Conservation (phyloP, 257 asterid genomes). For the Linderniella brevidens region DNA sequence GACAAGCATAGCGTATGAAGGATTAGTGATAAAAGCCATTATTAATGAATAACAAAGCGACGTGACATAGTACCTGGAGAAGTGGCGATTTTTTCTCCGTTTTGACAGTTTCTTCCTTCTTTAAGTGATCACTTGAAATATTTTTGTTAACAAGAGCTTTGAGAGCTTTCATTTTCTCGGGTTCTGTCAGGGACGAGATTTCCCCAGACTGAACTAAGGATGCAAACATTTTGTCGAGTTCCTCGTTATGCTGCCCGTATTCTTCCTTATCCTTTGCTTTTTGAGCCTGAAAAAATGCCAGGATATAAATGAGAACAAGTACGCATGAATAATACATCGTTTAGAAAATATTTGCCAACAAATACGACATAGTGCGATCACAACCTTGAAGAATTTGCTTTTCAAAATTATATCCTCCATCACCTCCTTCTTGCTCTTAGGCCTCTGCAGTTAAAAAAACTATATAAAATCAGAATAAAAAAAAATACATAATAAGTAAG, state of each 20-base stretch:
- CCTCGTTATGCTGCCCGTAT: constrained; percentile 45
- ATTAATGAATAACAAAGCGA: not conserved
- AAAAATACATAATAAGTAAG: not conserved
- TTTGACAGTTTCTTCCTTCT: constrained; percentile 22
- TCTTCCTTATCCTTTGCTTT: constrained; percentile 93
- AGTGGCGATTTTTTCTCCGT: constrained; percentile 18
- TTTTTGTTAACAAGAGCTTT: constrained; percentile 44
- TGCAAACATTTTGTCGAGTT: constrained; percentile 63
- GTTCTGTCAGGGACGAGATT: constrained; percentile 56
- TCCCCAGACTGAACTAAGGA: constrained; percentile 70
- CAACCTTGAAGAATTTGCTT: constrained; percentile 94
- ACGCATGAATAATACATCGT: not conserved
- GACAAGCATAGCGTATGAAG: no score
- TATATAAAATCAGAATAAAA: constrained; percentile 14
- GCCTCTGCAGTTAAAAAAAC: constrained; percentile 42
- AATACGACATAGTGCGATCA: constrained; percentile 7
- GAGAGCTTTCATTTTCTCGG: constrained; percentile 61
- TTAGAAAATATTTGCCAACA: no score
- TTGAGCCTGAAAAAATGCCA: constrained; percentile 54
- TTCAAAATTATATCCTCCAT: constrained; percentile 75
- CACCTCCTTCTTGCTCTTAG: constrained; percentile 87
- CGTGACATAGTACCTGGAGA: constrained; percentile 23
- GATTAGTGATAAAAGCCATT: constrained; percentile 9
- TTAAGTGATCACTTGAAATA: constrained; percentile 21
- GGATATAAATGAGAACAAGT: constrained; percentile 9